phyloP scores from a whole-genome alignment of 2,329 filamentous ascomycete species.

The Aspergillus sp. region DNA sequence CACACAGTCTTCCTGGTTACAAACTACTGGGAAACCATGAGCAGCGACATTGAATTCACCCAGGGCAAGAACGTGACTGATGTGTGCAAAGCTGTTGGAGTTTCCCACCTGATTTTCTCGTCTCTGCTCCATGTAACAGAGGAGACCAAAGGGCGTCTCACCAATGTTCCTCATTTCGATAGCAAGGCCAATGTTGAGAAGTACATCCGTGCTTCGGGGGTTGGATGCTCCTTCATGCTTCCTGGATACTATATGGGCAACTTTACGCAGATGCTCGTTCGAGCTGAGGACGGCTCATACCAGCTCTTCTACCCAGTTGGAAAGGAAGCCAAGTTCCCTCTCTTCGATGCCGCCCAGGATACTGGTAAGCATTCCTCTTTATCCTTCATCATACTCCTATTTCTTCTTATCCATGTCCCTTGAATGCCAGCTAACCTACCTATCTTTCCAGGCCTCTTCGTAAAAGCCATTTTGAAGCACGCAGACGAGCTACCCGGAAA shows the following conservation, averaged over 20 bases:
- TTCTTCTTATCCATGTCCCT: too few relatives aligned
- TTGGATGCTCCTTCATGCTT: constrained; percentile 43
- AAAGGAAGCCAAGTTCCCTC: constrained; percentile 38
- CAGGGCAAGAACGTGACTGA: constrained; percentile 42
- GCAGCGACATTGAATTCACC: constrained; percentile 24
- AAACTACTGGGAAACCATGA: constrained; percentile 36
- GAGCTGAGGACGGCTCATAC: constrained; percentile 25
- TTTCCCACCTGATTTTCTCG: constrained; percentile 43
- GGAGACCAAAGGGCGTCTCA: constrained; percentile 35
- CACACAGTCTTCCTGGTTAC: constrained; percentile 54
- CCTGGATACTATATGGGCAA: constrained; percentile 48
- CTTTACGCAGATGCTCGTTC: constrained; percentile 29
- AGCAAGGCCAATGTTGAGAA: constrained; percentile 41
- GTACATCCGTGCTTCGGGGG: constrained; percentile 35
- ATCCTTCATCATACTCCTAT: too few relatives aligned
- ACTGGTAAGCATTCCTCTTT: constrained; percentile 8
- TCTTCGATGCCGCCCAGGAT: constrained; percentile 43
- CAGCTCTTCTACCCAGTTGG: constrained; percentile 26
- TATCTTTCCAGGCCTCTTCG: constrained; percentile 18
- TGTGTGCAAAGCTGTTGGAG: constrained; percentile 35
- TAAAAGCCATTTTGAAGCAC: constrained; percentile 35
- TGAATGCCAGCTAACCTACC: too few relatives aligned
- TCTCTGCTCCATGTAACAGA: constrained; percentile 34
- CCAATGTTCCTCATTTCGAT: constrained; percentile 41
- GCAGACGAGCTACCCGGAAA: constrained; percentile 46